phyloP scores from a whole-genome alignment of 2,329 filamentous ascomycete genomes.

The Xylariaceae sp. region DNA sequence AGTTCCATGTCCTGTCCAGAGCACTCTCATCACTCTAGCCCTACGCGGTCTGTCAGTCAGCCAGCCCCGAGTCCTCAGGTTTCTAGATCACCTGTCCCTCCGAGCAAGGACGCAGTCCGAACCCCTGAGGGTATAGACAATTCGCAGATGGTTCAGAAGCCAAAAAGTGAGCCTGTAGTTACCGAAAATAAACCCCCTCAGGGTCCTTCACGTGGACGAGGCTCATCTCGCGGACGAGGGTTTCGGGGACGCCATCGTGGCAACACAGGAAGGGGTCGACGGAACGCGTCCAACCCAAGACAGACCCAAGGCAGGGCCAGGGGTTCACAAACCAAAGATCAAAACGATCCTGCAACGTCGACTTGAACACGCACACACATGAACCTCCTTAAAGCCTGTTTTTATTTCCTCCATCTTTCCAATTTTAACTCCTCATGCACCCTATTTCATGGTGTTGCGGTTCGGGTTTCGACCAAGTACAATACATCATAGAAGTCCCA shows the following conservation, averaged over 20 bases:
- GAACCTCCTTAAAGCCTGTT: no score
- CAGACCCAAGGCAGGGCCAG: conserved; percentile 11
- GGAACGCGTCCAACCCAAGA: conserved; percentile 19
- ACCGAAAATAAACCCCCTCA: conserved; percentile 10
- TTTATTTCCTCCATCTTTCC: no score
- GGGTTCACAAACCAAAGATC: no score
- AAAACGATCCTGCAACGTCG: no score
- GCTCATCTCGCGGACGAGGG: conserved; percentile 22
- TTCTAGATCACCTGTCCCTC: background rate
- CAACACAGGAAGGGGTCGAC: conserved; percentile 26
- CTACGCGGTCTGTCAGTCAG: conserved; percentile 28
- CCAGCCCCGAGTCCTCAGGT: conserved; percentile 19
- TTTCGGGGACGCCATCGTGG: conserved; percentile 26
- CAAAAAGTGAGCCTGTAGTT: conserved; percentile 1
- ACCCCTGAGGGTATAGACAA: background rate
- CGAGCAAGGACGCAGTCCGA: background rate
- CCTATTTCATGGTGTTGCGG: no score
- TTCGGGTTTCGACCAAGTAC: no score
- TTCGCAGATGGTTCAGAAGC: conserved; percentile 1
- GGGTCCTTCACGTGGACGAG: conserved; percentile 18
- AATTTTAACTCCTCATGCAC: no score
- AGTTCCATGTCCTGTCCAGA: conserved; percentile 30
- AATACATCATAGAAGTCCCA: no score
- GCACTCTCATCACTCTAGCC: conserved; percentile 23
- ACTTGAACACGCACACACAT: no score